Evolutionary conservation across 2,329 filamentous ascomycete species (phyloP), one percentile per base, ranked within the genome.

Genomic region (Arthrobotrys megalospora): DNA sequence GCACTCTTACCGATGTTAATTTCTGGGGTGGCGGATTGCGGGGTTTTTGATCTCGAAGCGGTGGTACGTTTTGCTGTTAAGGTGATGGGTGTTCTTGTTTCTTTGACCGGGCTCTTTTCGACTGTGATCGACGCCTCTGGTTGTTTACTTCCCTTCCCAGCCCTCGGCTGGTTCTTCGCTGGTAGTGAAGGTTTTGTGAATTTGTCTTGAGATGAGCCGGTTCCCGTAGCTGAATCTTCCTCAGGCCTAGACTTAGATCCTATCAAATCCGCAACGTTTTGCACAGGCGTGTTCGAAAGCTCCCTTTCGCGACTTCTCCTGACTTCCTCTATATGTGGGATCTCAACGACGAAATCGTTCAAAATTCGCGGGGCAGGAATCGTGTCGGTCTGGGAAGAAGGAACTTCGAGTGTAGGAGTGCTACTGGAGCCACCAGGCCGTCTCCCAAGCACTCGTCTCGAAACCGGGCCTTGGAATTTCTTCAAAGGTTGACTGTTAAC

Each of bases 1-100:
- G 64, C 65, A 47, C 58, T 47, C 64, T 76, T 76, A 68, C 71
- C 71, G 55, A 65, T 58, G 70, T 65, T 45, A 24, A 67, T 38
- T 60, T 76, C 72, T n/a, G 72, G 60, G 48, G 64, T 69, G 53
- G 55, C 48, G 32, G 55, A 43, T 32, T 62, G 53, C n/a, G 65
- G 69, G 36, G 69, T 72, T 14, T 38, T 50, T 16, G 65, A 64
- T 55, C 55, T 65, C 3, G 55, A 32, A 41, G n/a, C 28, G 12
- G 52, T 21, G 48, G 11, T n/a, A 41, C 65, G 64, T 47, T 60
- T 76, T n/a, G 47, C 24, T 19, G 24, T 6, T 6, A n/a, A 21
- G 34, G 65, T 60, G n/a, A 8, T 21, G 16, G 72, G 36, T 6
- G 41, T 47, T 43, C 52, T 69, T 14, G 64, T 36, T 32, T 50